These are phyloP conservation scores for Anaeromyces robustus DNA, from an alignment of 192 early-diverging fungal species.

Conservation along the genomic window DNA sequence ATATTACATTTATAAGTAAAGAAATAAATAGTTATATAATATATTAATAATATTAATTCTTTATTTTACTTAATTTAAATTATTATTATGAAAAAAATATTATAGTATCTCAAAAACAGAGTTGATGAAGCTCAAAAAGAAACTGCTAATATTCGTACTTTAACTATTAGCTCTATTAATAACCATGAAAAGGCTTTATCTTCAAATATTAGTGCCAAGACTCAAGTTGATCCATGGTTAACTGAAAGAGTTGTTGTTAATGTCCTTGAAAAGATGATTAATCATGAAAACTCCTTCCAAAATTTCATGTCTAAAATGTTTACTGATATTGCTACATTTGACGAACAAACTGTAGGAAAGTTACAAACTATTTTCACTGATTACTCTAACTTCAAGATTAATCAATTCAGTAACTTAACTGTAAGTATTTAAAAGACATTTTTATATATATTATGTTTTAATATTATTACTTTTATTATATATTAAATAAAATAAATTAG, in stretches of 20 bases:
- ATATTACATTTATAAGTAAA: too few relatives aligned
- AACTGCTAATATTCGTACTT: background rate
- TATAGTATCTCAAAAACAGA: background rate
- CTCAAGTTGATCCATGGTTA: constrained; percentile 3
- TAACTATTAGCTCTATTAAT: background rate
- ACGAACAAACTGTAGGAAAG: background rate
- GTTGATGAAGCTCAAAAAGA: background rate
- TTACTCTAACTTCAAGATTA: background rate
- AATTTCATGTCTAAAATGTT: background rate
- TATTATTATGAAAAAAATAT: background rate
- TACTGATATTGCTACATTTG: background rate
- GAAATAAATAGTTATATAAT: too few relatives aligned
- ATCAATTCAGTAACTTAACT: background rate
- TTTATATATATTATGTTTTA: too few relatives aligned
- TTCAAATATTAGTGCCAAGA: background rate
- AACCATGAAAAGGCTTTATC: background rate
- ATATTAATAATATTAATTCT: too few relatives aligned
- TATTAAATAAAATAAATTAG: too few relatives aligned
- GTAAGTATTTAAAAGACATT: too few relatives aligned
- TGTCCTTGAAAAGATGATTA: constrained; percentile 1
- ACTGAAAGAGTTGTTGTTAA: constrained; percentile 1
- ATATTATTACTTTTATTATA: too few relatives aligned
- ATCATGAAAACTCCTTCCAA: background rate
- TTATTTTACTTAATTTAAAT: too few relatives aligned
- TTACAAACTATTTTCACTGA: background rate